Base-by-base conservation (phyloP, 768 basidiomycete species). In the Gyrodon lividus region DNA sequence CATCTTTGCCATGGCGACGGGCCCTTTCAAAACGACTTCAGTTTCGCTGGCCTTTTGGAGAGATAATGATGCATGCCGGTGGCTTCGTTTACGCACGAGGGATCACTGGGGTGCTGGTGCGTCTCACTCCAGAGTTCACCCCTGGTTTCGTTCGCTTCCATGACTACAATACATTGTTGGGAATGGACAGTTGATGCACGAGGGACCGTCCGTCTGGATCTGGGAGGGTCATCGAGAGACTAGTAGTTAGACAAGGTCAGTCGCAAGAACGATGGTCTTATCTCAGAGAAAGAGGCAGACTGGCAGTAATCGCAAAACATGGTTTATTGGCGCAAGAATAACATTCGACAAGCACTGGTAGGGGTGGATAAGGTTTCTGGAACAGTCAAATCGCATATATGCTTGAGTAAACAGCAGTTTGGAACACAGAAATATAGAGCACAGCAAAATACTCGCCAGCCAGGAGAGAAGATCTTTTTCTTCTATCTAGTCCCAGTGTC, bases 401-500 rank as follows among this genome's bases (percentile, higher is more conserved):
- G 50, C 26, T 66, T 67, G 62, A 67, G 64, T 52, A 55, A 58
- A 47, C 33, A 22, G 43, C 9, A 38, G 52, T 7, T 23, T 6
- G 31, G 22, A 50, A 34, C 46, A 46, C 10, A 31, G 35, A 52
- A 43, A 6, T 12, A n/a, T 28, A 46, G 54, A 51, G 61, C 51
- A 66, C 50, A 61, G 52, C 50, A 56, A 52, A 44, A 38, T 31
- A 39, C 51, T 59, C 51, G 62, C 51, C 57, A 56, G 52, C 52
- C 62, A 62, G 45, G 50, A 57, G 50, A 53, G 48, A 66, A 57
- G 28, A 41, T 48, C 46, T n/a, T 35, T 17, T 51, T 52, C 47
- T 48, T 59, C 52, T 52, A 48, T 48, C 54, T 59, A 54, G 61
- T 59, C 57, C 64, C 62, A 46, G 48, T 50, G 46, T 55, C 64